These are phyloP conservation scores for Corymbia citriodora DNA, from an alignment of 441 rosid species.

Conservation along the genomic window DNA sequence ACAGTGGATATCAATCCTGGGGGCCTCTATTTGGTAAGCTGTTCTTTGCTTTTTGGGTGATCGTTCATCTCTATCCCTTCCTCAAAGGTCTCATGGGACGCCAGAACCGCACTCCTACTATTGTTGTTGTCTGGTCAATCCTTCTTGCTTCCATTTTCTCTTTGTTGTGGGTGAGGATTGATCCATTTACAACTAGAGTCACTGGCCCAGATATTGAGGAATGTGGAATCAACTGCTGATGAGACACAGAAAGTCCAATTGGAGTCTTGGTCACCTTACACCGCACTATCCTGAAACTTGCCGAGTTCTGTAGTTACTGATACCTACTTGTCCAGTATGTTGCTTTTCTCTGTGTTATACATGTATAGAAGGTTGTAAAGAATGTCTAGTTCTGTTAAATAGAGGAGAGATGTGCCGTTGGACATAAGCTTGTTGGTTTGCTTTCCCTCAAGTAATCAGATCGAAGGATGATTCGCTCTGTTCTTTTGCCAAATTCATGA, in stretches of 20 bases:
- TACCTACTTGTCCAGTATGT: neutral
- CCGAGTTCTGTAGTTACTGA: neutral
- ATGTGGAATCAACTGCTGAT: conserved; percentile 10
- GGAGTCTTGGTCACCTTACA: neutral
- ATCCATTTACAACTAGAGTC: conserved; percentile 11
- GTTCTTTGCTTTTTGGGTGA: conserved; percentile 16
- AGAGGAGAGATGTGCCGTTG: neutral
- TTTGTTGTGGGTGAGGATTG: conserved; percentile 9
- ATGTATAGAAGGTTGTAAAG: neutral
- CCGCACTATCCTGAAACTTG: neutral
- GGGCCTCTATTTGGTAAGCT: conserved; percentile 11
- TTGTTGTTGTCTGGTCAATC: conserved; percentile 11
- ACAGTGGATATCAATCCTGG: conserved; percentile 12
- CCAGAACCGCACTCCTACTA: conserved; percentile 14
- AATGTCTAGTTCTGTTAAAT: neutral
- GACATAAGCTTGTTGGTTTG: neutral
- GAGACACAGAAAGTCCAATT: neutral
- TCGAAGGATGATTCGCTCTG: neutral
- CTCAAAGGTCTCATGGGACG: conserved; percentile 15
- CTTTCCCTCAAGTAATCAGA: neutral
- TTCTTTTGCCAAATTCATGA: neutral
- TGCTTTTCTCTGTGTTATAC: neutral
- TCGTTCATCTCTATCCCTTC: conserved; percentile 11
- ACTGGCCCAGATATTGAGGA: conserved; percentile 3
- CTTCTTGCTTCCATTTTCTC: conserved; percentile 14